Evolutionary conservation across 176 grass and related monocot species (phyloP), one percentile per base, ranked within the genome.

Genomic region (Hsuehochloa calcarea): DNA sequence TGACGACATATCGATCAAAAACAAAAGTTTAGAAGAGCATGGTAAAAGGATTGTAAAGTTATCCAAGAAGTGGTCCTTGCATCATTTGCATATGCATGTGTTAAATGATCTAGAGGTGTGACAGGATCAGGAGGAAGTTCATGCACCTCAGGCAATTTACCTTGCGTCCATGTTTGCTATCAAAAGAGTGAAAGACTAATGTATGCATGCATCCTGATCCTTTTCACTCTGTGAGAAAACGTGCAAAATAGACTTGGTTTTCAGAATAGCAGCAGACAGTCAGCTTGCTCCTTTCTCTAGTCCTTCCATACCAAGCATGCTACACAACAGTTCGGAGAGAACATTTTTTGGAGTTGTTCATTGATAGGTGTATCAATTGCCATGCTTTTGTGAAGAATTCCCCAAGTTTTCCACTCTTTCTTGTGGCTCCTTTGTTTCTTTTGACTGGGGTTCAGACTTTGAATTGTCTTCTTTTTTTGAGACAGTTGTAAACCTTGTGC

Each of bases 321-420:
- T 79, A 12, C 27, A 22, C 23, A 70, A 70, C 11, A 41, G 65
- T 46, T 62, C 50, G 34, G 3, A 69, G 61, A 66, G 6, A 59
- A 17, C 8, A 6, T 35, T 34, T 60, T 40, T 71, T 62, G 39
- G 69, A 80, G 29, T 9, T 89, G 77, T 76, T 64, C 56, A 52
- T 68, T 4, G 68, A 61, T 45, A 46, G 25, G 6, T 46, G 40
- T 64, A 78, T 47, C 12, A 45, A 34, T 46, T 63, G 2, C 4
- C 27, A 51, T 81, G 20, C 6, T 50, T 41, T 45, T 51, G 27
- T 87, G 15, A 59, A 66, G 4, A 43, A 72, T 50, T 86, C 46
- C 38, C 59, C 72, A 78, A 90, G 79, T 87, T 83, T 86, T 83
- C 79, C 79, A 74, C 67, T 51, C 49, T 39, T 87, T 86, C n/a